Base-by-base conservation (phyloP, 129 eudicot species). In the Silybum marianum region DNA sequence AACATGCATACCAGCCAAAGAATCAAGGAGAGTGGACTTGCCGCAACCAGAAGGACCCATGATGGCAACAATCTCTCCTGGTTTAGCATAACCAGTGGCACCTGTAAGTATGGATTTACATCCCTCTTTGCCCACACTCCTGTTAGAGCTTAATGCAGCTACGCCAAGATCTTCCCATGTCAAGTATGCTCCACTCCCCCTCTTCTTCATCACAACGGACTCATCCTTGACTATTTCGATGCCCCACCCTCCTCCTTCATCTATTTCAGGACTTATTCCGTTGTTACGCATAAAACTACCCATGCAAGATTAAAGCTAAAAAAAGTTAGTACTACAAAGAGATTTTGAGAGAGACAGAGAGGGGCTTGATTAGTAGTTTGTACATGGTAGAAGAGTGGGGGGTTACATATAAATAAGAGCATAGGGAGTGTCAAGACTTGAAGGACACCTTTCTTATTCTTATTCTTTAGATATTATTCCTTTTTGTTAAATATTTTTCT, bases 41-140 rank as follows among this genome's bases (percentile, higher is more conserved):
- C 97, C 98, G 65, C 89, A 89, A 21, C 98, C 98, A 71, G 98
- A 93, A 87, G 98, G 98, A 42, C 98, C 98, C 97, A 93, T 87
- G 8, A 93, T 75, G 24, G 98, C 97, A 80, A 91, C 85, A 7
- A 90, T 85, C 69, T 93, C 90, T 22, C 98, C 97, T 0, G 98
- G 91, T 42, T 76, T 71, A 11, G 93, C 98, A 84, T 84, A 91
- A 13, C 98, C 97, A 24, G 83, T 86, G 6, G 83, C 72, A 34
- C 91, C 93, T 46, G 67, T 36, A 63, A 93, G 86, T 9, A 91
- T 81, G 32, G 85, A 73, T 82, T 84, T 89, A 11, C 71, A n/a
- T 25, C 86, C 90, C 2, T 78, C 77, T 30, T 76, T 85, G 63
- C 81, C 75, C 23, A 40, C 9, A 72, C n/a, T 18, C 72, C 42